These are phyloP conservation scores for Zygoascus sp. DNA, from an alignment of 1,139 yeast genomes.

Conservation along the genomic window DNA sequence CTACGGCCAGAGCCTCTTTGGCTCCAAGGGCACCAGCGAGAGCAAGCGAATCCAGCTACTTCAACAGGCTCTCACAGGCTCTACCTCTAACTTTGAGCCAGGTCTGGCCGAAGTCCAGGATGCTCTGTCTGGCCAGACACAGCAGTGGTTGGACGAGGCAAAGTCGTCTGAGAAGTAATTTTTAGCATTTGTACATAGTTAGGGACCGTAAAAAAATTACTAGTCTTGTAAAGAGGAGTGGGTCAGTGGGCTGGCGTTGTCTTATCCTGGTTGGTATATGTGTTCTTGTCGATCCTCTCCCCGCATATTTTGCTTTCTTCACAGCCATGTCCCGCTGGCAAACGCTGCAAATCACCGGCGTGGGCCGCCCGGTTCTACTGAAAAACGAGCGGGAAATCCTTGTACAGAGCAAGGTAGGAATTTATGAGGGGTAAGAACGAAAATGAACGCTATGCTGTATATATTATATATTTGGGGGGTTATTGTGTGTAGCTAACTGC, in stretches of 20 bases:
- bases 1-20: background rate
- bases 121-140: constrained; percentile 21
- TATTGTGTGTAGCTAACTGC: constrained; percentile 2
- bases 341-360: constrained; percentile 42
- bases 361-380: constrained; percentile 44
- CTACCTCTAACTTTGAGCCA: constrained; percentile 41
- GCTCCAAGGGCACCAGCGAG: background rate
- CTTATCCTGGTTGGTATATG: background rate
- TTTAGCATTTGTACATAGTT: background rate
- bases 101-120: constrained; percentile 47
- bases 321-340: constrained; percentile 36
- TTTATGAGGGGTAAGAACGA: constrained; percentile 32
- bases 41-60: constrained; percentile 15
- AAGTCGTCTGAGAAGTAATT: constrained; percentile 5
- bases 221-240: constrained; percentile 1
- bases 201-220: too few relatives aligned
- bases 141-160: constrained; percentile 9
- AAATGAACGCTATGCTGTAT: background rate
- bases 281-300: too few relatives aligned
- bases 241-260: background rate
- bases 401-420: constrained; percentile 33
- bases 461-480: too few relatives aligned
- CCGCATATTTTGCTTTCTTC: background rate
- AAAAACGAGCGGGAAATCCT: constrained; percentile 43
- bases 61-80: constrained; percentile 26